Evolutionary conservation across 2,329 filamentous ascomycete genomes (phyloP), one percentile per base, ranked within the genome.

Genomic region (Apiospora koreana): DNA sequence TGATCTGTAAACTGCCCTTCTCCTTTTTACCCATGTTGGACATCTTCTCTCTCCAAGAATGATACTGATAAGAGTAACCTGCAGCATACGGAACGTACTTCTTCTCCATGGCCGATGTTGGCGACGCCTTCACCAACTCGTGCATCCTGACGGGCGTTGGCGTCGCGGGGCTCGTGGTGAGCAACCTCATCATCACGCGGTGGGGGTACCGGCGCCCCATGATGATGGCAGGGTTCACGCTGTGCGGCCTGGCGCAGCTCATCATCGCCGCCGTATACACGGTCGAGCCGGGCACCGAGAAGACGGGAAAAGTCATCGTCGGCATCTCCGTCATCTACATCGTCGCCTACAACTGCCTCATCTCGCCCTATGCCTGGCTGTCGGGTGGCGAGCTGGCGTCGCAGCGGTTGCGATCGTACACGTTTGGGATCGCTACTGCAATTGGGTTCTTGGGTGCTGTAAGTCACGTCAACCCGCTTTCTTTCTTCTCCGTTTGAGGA

Each of bases 51-150:
- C 41, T 3, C 41, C 41, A 16, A 16, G 41, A 16, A 16, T 43
- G 12, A 5, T 43, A 2, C 41, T 43, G 41, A 43, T 43, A 16
- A 4, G 41, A 43, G 41, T n/a, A 18, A 50, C 35, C 14, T 18
- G 16, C 50, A 85, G 84, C 83, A 2, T 85, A 84, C 74, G 80
- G 81, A 45, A 86, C 86, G 7, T 88, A 88, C 76, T 88, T 88
- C 80, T 86, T 88, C 76, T 81, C 84, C 71, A 87, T 87, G 84
- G 85, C 85, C 35, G 79, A 81, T 48, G 83, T 87, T 16, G 77
- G 81, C 12, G 80, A 85, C 66, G 81, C 85, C 8, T 88, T 88
- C 75, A 83, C 83, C 70, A 87, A 87, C 79, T 81, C 81, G 69
- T 86, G 84, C 73, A 85, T 87, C 28, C 81, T 88, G 6, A 83